Percentiles rank a stretch among this genome's conserved stretches.
Evolutionary conservation across 192 early-diverging fungal genomes (phyloP).

Genomic region (Backusella circina): DNA sequence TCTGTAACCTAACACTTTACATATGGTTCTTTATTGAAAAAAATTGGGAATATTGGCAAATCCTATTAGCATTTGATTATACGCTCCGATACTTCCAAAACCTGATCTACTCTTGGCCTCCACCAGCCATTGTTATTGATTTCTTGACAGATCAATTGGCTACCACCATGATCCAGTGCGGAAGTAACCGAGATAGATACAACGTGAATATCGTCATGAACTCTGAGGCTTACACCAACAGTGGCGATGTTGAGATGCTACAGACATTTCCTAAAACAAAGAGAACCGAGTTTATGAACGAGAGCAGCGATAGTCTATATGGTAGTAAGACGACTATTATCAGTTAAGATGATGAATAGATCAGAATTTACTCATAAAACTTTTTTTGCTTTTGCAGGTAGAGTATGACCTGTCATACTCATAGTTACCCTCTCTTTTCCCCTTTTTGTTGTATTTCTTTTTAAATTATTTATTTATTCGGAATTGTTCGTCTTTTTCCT

Average conservation of each 20-base stretch:
- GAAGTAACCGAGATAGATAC: neutral
- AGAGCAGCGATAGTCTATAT: neutral
- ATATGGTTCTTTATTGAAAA: slow-evolving; percentile 10
- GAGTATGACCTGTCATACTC: neutral
- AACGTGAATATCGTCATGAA: neutral
- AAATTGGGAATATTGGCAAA: neutral
- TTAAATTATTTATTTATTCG: neutral
- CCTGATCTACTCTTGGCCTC: slow-evolving; percentile 8
- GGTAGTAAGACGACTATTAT: slow-evolving; percentile 3
- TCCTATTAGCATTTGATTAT: slow-evolving; percentile 5
- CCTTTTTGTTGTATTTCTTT: neutral
- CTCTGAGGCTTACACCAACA: neutral
- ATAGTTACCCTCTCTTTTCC: neutral
- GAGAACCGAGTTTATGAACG: neutral
- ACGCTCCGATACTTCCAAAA: neutral
- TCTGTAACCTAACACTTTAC: neutral
- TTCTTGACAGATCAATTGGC: neutral
- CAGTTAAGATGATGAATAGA: neutral
- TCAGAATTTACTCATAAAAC: neutral
- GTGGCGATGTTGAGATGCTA: neutral
- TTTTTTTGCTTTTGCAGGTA: neutral
- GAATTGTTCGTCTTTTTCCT: too few relatives aligned
- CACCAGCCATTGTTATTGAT: neutral
- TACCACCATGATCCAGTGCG: neutral
- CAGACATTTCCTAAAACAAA: neutral